Evolutionary conservation across 495 filamentous ascomycete species (phyloP).

Genomic region (Astrocystis sublimbata): DNA sequence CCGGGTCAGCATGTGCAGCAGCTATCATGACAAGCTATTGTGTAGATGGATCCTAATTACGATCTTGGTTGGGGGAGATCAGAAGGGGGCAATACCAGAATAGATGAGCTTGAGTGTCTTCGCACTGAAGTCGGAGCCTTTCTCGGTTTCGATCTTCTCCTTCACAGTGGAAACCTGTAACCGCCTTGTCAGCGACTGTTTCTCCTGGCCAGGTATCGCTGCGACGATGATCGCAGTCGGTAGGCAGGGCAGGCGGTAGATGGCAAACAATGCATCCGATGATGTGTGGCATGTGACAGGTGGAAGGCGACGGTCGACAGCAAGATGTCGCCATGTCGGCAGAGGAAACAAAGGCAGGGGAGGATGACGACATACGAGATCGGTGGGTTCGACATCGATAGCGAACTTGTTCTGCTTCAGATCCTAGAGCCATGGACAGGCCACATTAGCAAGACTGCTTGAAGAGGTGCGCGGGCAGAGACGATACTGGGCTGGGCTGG

Average conservation of each 20-base stretch:
- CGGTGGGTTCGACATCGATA: constrained; percentile 89
- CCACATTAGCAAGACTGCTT: constrained; percentile 34
- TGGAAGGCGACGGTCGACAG: too few relatives aligned
- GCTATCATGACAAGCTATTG: neutral
- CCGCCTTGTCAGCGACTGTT: constrained; percentile 8
- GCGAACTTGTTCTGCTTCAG: constrained; percentile 97
- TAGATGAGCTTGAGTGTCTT: constrained; percentile 93
- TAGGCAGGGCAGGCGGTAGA: neutral
- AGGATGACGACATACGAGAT: constrained; percentile 67
- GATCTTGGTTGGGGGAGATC: too few relatives aligned
- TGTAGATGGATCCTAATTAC: neutral
- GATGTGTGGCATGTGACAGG: constrained; percentile 16
- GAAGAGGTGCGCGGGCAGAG: neutral
- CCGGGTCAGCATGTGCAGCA: constrained; percentile 25
- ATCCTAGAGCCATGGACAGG: constrained; percentile 63
- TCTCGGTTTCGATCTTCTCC: constrained; percentile 82
- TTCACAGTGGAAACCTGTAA: constrained; percentile 82
- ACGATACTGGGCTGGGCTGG: neutral
- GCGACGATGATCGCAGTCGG: neutral
- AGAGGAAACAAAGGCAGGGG: constrained; percentile 22
- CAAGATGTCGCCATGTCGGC: too few relatives aligned
- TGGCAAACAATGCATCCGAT: neutral
- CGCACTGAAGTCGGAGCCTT: constrained; percentile 74
- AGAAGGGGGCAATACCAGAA: constrained; percentile 75
- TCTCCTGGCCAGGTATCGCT: neutral